Conservation (phyloP, 2,329 filamentous ascomycete species). For the Colletotrichum coccodes region DNA sequence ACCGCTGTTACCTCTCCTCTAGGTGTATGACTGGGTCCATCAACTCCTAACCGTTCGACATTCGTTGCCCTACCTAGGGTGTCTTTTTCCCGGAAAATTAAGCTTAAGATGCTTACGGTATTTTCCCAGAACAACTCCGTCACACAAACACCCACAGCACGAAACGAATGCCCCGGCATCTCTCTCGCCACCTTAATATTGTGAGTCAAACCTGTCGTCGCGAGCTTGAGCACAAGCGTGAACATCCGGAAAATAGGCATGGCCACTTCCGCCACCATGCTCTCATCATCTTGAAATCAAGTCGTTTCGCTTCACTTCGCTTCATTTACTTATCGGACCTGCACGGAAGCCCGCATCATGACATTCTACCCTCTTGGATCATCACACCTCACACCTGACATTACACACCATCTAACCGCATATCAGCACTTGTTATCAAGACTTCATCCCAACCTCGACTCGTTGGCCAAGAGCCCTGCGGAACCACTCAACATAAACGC, state of each 20-base stretch:
- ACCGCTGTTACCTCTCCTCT: too few relatives aligned
- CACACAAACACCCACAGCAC: too few relatives aligned
- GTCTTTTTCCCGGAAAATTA: neutral
- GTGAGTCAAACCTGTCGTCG: neutral
- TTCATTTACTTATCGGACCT: neutral
- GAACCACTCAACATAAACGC: neutral
- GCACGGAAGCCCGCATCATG: neutral
- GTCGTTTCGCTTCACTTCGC: neutral
- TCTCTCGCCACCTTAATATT: neutral
- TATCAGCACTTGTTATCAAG: neutral
- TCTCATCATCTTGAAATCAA: too few relatives aligned
- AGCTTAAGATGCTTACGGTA: neutral
- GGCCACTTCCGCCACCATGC: too few relatives aligned
- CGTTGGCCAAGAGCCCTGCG: neutral
- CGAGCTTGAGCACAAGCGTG: neutral
- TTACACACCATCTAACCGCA: neutral
- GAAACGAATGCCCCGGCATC: neutral
- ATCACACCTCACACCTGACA: neutral
- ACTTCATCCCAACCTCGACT: neutral
- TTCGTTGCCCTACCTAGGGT: too few relatives aligned
- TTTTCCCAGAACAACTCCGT: neutral
- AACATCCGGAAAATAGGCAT: neutral
- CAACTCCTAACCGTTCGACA: too few relatives aligned
- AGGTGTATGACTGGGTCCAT: too few relatives aligned
- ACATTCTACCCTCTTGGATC: neutral